Conservation (phyloP, 345 rosid species). For the Mercurialis annua region DNA sequence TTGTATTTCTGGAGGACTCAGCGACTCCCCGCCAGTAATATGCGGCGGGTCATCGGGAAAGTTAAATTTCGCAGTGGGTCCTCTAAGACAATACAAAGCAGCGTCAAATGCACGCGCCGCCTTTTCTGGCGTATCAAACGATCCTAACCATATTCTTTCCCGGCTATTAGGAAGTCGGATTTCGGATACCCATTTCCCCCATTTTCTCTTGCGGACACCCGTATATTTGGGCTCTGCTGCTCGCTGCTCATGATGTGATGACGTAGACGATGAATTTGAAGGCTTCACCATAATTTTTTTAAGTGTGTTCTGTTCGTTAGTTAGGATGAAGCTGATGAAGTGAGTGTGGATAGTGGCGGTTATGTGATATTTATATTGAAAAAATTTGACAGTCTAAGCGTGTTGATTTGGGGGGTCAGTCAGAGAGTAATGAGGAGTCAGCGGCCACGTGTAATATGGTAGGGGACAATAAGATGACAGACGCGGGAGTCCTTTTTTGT, state of each 20-base stretch:
- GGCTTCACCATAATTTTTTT: conserved; percentile 15
- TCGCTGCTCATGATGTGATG: conserved; percentile 7
- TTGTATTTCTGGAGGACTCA: conserved; percentile 54
- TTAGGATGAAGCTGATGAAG: background rate
- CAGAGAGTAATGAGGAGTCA: background rate
- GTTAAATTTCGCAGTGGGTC: conserved; percentile 56
- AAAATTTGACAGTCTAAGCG: conserved; percentile 20
- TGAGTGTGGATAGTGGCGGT: conserved; percentile 22
- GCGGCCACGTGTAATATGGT: conserved; percentile 2
- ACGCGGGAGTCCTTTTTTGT: conserved; percentile 10
- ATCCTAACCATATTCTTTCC: conserved; percentile 88
- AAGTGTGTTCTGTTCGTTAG: background rate
- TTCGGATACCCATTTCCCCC: conserved; percentile 98
- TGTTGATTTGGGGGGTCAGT: conserved; percentile 15
- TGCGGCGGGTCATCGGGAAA: conserved; percentile 62
- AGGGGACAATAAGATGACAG: background rate
- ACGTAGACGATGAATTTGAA: background rate
- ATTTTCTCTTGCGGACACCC: conserved; percentile 83
- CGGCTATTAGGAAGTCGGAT: conserved; percentile 89
- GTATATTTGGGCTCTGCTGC: conserved; percentile 50
- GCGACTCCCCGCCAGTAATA: conserved; percentile 37
- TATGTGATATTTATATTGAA: background rate
- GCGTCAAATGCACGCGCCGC: conserved; percentile 98
- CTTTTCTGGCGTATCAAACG: conserved; percentile 63
- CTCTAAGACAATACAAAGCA: conserved; percentile 68